A percentile compares a stretch with the other conserved stretches of the same genome.
phyloP scores from a whole-genome alignment of 2,329 filamentous ascomycete genomes.

The Cadophora sp. region DNA sequence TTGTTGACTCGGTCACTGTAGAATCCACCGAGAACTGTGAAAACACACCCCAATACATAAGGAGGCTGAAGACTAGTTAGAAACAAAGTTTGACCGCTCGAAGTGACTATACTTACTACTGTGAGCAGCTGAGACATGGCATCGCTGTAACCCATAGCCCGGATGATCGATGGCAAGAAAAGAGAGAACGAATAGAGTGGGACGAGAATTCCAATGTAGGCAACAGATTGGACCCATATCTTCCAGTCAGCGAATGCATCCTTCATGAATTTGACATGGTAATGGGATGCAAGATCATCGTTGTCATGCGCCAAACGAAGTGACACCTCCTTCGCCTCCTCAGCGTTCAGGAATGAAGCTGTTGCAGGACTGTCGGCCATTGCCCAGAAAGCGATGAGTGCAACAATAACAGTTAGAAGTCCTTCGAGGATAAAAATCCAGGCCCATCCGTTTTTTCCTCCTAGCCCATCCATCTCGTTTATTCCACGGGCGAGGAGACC shows the following conservation, averaged over 20 bases:
- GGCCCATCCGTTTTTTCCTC: constrained; percentile 52
- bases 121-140: constrained; percentile 54
- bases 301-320: constrained; percentile 18
- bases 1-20: constrained; percentile 49
- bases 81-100: no score
- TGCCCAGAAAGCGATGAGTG: constrained; percentile 50
- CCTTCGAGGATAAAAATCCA: constrained; percentile 45
- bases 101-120: constrained; percentile 48
- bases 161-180: constrained; percentile 49
- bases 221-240: constrained; percentile 43
- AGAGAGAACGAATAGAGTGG: constrained; percentile 50
- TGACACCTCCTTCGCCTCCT: constrained; percentile 42
- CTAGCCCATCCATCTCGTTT: constrained; percentile 52
- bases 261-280: constrained; percentile 33
- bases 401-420: constrained; percentile 46
- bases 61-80: constrained; percentile 19
- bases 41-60: constrained; percentile 20
- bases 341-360: constrained; percentile 49
- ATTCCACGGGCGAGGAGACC: constrained; percentile 54
- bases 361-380: constrained; percentile 55
- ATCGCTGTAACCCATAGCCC: constrained; percentile 53
- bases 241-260: constrained; percentile 54
- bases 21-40: constrained; percentile 42
- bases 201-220: constrained; percentile 66
- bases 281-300: constrained; percentile 17